A percentile compares a stretch with the other conserved stretches of the same genome.
phyloP scores from a whole-genome alignment of 371 early-diverging fungal genomes.

The Syncephalastrum contaminatum region DNA sequence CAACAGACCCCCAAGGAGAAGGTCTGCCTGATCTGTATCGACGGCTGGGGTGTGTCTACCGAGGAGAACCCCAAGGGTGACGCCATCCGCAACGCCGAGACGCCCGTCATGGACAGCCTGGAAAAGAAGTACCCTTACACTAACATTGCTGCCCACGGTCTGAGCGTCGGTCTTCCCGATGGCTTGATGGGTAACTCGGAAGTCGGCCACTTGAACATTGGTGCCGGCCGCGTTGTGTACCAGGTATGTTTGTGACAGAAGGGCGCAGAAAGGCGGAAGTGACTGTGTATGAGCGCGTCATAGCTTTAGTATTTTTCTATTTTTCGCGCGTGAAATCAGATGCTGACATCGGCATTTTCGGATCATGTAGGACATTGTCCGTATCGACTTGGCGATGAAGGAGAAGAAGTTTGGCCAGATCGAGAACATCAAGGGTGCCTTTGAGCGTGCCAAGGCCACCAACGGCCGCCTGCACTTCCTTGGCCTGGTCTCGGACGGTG shows the following conservation, averaged over 20 bases:
- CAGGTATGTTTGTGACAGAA: conserved; percentile 62
- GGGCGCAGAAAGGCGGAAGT: too few species aligned
- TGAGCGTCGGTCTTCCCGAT: conserved; percentile 96
- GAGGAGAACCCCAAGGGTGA: conserved; percentile 76
- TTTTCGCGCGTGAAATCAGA: conserved; percentile 7
- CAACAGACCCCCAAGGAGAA: conserved; percentile 54
- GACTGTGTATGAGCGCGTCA: neutral
- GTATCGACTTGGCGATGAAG: conserved; percentile 90
- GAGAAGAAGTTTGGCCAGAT: conserved; percentile 72
- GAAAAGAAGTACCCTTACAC: conserved; percentile 73
- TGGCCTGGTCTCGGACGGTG: conserved; percentile 99
- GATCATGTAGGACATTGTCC: conserved; percentile 85
- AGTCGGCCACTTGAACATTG: conserved; percentile 99
- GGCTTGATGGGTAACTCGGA: conserved; percentile 99
- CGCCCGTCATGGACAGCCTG: conserved; percentile 90
- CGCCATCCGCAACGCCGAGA: conserved; percentile 92
- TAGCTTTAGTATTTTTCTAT: too few species aligned
- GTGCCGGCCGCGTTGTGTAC: conserved; percentile 98
- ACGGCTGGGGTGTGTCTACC: conserved; percentile 95
- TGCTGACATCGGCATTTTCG: neutral
- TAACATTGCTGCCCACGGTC: conserved; percentile 93
- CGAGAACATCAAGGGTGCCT: conserved; percentile 78
- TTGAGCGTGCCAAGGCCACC: conserved; percentile 81
- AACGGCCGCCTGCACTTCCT: conserved; percentile 94
- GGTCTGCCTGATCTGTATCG: conserved; percentile 83